phyloP scores from a whole-genome alignment of 768 basidiomycete species.

The Leccinum imitatum region DNA sequence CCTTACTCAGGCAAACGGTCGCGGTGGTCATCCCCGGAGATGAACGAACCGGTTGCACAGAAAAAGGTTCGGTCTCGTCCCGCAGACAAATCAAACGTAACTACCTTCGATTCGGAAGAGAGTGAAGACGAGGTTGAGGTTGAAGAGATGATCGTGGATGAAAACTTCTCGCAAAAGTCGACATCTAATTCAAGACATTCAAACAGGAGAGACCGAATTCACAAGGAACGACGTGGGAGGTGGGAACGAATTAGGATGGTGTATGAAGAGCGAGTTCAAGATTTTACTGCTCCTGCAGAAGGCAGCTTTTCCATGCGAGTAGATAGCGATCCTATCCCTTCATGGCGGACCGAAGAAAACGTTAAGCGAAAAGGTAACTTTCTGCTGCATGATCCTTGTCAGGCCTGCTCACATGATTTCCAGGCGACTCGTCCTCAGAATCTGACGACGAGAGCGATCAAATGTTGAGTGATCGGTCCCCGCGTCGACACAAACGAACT shows the following conservation, averaged over 20 bases:
- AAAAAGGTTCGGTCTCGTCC: conserved; percentile 29
- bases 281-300: conserved; percentile 26
- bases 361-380: conserved; percentile 52
- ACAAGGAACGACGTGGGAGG: conserved; percentile 26
- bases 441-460: conserved; percentile 31
- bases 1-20: conserved; percentile 28
- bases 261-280: conserved; percentile 33
- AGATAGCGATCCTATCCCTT: conserved; percentile 19
- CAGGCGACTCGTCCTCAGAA: conserved; percentile 22
- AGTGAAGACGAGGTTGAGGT: conserved; percentile 47
- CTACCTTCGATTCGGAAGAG: conserved; percentile 31
- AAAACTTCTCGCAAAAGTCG: conserved; percentile 20
- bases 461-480: conserved; percentile 32
- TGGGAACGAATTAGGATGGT: conserved; percentile 26
- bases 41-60: conserved; percentile 10
- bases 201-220: conserved; percentile 34
- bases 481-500: conserved; percentile 42
- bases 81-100: conserved; percentile 22
- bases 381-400: not conserved
- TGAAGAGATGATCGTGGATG: conserved; percentile 50
- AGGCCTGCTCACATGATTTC: conserved; percentile 3
- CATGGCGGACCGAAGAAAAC: conserved; percentile 28
- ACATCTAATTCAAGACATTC: conserved; percentile 20
- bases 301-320: conserved; percentile 35
- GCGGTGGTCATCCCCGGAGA: conserved; percentile 27